Conservation (phyloP, 495 filamentous ascomycete species). For the Penicillium odoratum region DNA sequence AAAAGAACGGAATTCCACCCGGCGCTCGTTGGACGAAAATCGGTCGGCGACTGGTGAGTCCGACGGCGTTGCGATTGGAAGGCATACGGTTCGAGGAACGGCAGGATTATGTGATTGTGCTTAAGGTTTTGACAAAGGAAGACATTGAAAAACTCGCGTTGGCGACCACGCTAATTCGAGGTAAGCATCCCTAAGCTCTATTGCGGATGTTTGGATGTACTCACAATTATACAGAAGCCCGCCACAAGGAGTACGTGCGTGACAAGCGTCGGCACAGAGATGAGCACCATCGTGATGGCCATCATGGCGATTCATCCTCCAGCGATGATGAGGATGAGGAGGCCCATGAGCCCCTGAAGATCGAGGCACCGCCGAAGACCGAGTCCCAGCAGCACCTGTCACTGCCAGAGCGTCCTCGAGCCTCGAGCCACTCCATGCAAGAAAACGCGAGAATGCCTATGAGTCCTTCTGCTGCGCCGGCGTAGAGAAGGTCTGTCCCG, state of each 20-base stretch:
- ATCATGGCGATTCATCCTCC: constrained; percentile 33
- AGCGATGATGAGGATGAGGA: constrained; percentile 44
- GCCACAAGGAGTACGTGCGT: constrained; percentile 34
- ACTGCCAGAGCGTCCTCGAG: constrained; percentile 22
- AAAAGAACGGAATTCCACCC: constrained; percentile 70
- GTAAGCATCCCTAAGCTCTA: constrained; percentile 41
- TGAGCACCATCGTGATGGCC: constrained; percentile 35
- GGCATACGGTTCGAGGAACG: constrained; percentile 82
- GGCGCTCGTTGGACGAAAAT: constrained; percentile 90
- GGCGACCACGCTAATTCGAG: constrained; percentile 74
- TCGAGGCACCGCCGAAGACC: constrained; percentile 30
- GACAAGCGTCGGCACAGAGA: constrained; percentile 38
- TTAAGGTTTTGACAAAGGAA: constrained; percentile 74
- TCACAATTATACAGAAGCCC: constrained; percentile 27
- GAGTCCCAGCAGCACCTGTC: constrained; percentile 11
- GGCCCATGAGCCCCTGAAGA: constrained; percentile 29
- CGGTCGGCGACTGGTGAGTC: constrained; percentile 78
- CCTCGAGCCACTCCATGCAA: constrained; percentile 13
- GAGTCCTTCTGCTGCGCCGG: constrained; percentile 16
- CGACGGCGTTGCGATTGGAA: constrained; percentile 70
- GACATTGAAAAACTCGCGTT: constrained; percentile 79
- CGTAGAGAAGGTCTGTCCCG: constrained; percentile 3
- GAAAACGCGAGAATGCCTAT: constrained; percentile 11
- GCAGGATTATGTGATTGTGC: constrained; percentile 80
- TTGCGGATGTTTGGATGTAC: constrained; percentile 4